phyloP scores from a whole-genome alignment of 345 rosid genomes.

The Geranium brycei region DNA sequence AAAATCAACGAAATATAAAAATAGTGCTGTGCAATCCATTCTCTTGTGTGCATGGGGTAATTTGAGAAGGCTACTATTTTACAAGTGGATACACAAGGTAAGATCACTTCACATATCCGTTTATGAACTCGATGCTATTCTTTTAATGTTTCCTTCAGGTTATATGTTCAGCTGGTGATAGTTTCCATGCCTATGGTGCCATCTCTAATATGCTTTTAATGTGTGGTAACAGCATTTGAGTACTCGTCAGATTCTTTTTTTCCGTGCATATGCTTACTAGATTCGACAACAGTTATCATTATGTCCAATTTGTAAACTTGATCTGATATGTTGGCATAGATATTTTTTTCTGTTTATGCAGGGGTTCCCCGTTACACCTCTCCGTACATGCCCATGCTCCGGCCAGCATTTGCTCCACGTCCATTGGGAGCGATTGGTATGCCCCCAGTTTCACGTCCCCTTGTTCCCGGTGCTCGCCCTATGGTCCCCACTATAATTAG shows the following conservation, averaged over 20 bases:
- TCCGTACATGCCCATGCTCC: slow-evolving; percentile 60
- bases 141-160: slow-evolving; percentile 81
- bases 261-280: slow-evolving; percentile 14
- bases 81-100: slow-evolving; percentile 47
- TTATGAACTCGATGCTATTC: slow-evolving; percentile 42
- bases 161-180: slow-evolving; percentile 83
- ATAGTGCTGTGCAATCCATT: slow-evolving; percentile 23
- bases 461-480: slow-evolving; percentile 65
- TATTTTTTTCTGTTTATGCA: slow-evolving; percentile 41
- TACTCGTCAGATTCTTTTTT: slow-evolving; percentile 19
- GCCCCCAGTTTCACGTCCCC: slow-evolving; percentile 60
- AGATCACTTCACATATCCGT: slow-evolving; percentile 34
- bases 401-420: slow-evolving; percentile 68
- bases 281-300: neutral
- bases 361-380: slow-evolving; percentile 68
- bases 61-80: slow-evolving; percentile 38
- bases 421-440: slow-evolving; percentile 64
- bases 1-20: slow-evolving; percentile 16
- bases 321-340: slow-evolving; percentile 59
- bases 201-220: slow-evolving; percentile 75
- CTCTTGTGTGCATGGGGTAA: slow-evolving; percentile 33
- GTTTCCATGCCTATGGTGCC: slow-evolving; percentile 78
- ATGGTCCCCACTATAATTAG: slow-evolving; percentile 50
- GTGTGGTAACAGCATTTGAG: slow-evolving; percentile 71
- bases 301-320: slow-evolving; percentile 16